Conservation (phyloP, 345 rosid species). For the Cardamine chenopodiifolia region DNA sequence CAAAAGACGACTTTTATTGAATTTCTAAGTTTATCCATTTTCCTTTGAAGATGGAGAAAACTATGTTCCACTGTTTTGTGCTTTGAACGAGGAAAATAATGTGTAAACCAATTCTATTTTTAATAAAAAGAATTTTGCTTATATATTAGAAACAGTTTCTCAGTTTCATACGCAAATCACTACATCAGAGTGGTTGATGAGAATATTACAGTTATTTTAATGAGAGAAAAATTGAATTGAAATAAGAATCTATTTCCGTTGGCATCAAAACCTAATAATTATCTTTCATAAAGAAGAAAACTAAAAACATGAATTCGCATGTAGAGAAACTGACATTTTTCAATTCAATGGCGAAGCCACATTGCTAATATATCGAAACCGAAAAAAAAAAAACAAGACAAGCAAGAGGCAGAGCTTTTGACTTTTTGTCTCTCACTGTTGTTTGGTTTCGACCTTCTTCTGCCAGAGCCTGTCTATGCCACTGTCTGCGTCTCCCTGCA, state of each 20-base stretch:
- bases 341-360: neutral
- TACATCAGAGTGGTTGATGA: neutral
- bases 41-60: neutral
- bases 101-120: neutral
- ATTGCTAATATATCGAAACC: neutral
- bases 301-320: neutral
- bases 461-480: conserved; percentile 69
- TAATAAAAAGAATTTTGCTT: neutral
- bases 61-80: neutral
- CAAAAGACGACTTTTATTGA: neutral
- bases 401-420: neutral
- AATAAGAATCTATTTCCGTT: neutral
- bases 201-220: neutral
- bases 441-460: conserved; percentile 43
- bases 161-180: too few species aligned
- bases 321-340: neutral
- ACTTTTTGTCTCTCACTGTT: neutral
- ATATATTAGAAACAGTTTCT: neutral
- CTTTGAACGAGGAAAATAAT: neutral
- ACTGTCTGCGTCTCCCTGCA: conserved; percentile 76
- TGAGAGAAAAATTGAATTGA: neutral
- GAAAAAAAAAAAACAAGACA: neutral
- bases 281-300: conserved; percentile 18
- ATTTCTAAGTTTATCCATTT: neutral
- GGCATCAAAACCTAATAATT: neutral